Conservation (phyloP, 352 stramenopile genomes). For the Pythium biforme region DNA sequence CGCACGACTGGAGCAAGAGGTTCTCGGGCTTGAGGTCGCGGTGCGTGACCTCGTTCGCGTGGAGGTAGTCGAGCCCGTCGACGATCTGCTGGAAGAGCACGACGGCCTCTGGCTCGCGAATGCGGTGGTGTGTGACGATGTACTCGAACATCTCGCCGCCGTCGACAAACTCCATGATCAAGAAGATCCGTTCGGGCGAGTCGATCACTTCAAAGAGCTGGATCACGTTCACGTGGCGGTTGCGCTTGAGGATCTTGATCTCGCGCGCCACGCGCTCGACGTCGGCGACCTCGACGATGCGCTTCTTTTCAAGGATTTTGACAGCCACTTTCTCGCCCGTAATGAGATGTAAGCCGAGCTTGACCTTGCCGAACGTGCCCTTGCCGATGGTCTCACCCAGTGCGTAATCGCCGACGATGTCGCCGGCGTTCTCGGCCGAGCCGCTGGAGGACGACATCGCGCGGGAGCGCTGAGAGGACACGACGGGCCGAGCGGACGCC, state of each 20-base stretch:
- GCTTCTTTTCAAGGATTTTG: slow-evolving; percentile 93
- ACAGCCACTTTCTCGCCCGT: slow-evolving; percentile 92
- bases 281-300: slow-evolving; percentile 87
- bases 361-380: slow-evolving; percentile 94
- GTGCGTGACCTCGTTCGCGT: slow-evolving; percentile 88
- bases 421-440: slow-evolving; percentile 23
- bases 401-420: slow-evolving; percentile 86
- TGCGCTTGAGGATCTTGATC: slow-evolving; percentile 94
- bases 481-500: background rate
- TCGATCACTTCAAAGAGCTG: slow-evolving; percentile 91
- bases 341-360: slow-evolving; percentile 77
- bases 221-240: slow-evolving; percentile 90
- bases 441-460: background rate
- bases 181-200: slow-evolving; percentile 82
- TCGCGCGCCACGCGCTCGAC: slow-evolving; percentile 89
- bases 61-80: slow-evolving; percentile 90
- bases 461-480: background rate
- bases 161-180: slow-evolving; percentile 93
- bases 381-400: slow-evolving; percentile 91
- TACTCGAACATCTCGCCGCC: slow-evolving; percentile 94
- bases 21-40: slow-evolving; percentile 92
- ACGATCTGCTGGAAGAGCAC: slow-evolving; percentile 91
- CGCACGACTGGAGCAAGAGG: slow-evolving; percentile 76
- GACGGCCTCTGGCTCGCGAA: slow-evolving; percentile 77
- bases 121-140: slow-evolving; percentile 88